Conservation (phyloP, 2,329 filamentous ascomycete species). For the Penicillium sp. region DNA sequence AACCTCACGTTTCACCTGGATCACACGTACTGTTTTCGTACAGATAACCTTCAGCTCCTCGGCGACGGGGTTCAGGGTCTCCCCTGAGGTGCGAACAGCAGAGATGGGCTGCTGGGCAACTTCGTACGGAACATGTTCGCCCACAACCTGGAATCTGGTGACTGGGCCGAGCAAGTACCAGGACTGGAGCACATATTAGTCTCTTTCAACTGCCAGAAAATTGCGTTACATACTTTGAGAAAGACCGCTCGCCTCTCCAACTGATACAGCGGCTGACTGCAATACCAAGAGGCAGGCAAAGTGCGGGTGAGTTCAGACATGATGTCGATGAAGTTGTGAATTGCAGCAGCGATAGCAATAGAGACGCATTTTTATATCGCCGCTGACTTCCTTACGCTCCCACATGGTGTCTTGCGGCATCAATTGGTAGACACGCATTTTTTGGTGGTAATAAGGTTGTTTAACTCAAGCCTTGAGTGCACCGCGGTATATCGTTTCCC, state of each 20-base stretch:
- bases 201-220: neutral
- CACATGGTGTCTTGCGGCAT: no score
- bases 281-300: conserved; percentile 54
- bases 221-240: conserved; percentile 38
- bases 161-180: conserved; percentile 55
- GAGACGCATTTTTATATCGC: conserved; percentile 7
- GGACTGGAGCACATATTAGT: conserved; percentile 33
- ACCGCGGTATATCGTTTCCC: conserved; percentile 29
- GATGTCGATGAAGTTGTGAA: neutral
- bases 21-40: conserved; percentile 28
- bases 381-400: neutral
- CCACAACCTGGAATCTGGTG: conserved; percentile 46
- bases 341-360: neutral
- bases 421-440: neutral
- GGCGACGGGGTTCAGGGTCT: conserved; percentile 22
- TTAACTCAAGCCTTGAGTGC: conserved; percentile 2
- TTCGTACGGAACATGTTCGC: conserved; percentile 48
- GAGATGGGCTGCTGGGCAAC: conserved; percentile 47
- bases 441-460: conserved; percentile 2
- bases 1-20: neutral
- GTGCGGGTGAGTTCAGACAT: conserved; percentile 40
- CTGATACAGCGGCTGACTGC: conserved; percentile 48
- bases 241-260: conserved; percentile 51
- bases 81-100: conserved; percentile 35
- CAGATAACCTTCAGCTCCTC: conserved; percentile 42